These are phyloP conservation scores for Ramaria sp. DNA, from an alignment of 768 basidiomycete genomes.

Conservation along the genomic window DNA sequence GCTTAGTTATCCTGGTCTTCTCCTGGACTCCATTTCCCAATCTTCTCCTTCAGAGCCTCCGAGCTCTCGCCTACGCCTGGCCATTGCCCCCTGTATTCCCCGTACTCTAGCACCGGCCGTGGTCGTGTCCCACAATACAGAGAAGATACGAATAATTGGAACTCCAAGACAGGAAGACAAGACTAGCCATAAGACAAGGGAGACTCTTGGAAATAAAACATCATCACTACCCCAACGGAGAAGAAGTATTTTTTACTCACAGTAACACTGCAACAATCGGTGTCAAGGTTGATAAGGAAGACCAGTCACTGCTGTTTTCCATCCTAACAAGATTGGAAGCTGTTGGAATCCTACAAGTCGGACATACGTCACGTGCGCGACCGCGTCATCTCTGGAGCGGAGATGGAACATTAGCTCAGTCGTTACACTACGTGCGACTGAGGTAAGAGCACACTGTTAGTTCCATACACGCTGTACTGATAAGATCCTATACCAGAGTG, in stretches of 20 bases:
- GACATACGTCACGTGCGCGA: no score
- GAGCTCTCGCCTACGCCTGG: conserved; percentile 1
- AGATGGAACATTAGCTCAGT: no score
- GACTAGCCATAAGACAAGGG: neutral
- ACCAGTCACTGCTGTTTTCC: neutral
- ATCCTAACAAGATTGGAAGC: neutral
- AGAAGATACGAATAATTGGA: neutral
- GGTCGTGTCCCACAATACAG: neutral
- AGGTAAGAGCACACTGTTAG: no score
- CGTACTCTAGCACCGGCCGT: neutral
- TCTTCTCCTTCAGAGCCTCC: conserved; percentile 5
- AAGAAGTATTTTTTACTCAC: neutral
- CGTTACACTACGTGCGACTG: no score
- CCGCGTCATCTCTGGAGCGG: no score
- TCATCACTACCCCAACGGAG: neutral
- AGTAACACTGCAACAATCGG: neutral
- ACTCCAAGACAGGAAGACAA: conserved; percentile 7
- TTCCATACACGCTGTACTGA: no score
- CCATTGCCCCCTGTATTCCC: neutral
- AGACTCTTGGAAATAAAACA: neutral
- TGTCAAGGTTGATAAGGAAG: neutral
- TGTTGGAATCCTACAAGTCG: no score
- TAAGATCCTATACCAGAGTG: no score
- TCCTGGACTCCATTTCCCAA: conserved; percentile 7
- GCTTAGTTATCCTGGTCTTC: neutral